Evolutionary conservation across 2,329 filamentous ascomycete species (phyloP), one percentile per base, ranked within the genome.

Genomic region (Penicillium sp.): DNA sequence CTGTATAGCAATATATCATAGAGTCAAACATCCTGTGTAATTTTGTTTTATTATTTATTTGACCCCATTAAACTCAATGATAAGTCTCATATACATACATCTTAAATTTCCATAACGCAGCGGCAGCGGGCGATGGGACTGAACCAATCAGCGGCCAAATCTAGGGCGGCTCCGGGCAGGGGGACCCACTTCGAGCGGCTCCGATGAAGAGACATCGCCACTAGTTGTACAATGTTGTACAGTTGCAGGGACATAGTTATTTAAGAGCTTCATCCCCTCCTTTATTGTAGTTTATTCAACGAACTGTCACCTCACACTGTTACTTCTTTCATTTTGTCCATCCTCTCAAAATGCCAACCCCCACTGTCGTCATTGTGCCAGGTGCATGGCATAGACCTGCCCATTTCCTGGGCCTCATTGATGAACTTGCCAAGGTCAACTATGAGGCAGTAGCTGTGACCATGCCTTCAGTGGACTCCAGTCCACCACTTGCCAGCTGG

Each of bases 331-430:
- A n/a, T 6, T 2, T 6, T n/a, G n/a, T n/a, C n/a, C 5, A 9
- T n/a, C 14, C 13, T 35, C 23, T 8, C 30, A 58, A 13, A 3
- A 68, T 68, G 66, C 26, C 56, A 23, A 62, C 59, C 4, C 62
- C 66, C 30, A 58, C 56, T 1, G 54, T 67, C 34, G 54, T 69
- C n/a, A 62, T 69, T 32, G 58, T 67, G n/a, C 67, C 67, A n/a
- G 67, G 66, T n/a, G 57, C 67, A 18, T 69, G 62, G 60, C 66
- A 68, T 44, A 53, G 54, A 11, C 67, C 67, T 3, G 50, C 62
- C 36, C 66, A 68, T 54, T 68, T 65, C 45, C 54, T 60, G 9
- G 41, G 57, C 38, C 56, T 66, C 13, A 59, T 61, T 18, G 46
- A 65, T n/a, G 51, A 55, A 10, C 51, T 69, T 5, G 47, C 32